These are phyloP conservation scores for Kregervanrija pseudodelftensis DNA, from an alignment of 805 yeast genomes.

Conservation along the genomic window DNA sequence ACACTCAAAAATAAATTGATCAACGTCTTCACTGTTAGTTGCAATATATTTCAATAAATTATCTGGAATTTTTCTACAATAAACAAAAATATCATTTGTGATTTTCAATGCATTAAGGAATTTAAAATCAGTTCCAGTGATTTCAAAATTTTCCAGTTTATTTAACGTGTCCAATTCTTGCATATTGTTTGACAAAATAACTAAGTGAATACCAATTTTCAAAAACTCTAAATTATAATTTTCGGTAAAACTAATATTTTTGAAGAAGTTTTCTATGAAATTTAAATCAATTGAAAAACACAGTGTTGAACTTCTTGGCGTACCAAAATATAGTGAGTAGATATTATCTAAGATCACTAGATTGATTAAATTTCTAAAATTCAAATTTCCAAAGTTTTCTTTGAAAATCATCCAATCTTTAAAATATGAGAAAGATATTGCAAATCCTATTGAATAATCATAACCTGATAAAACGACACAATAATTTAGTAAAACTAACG, in stretches of 20 bases:
- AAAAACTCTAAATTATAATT: conserved; percentile 14
- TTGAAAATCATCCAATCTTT: conserved; percentile 50
- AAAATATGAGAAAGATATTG: conserved; percentile 45
- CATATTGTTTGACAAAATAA: conserved; percentile 14
- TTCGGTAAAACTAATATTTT: conserved; percentile 6
- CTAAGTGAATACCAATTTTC: conserved; percentile 19
- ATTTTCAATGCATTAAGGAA: conserved; percentile 21
- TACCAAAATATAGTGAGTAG: conserved; percentile 46
- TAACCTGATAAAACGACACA: conserved; percentile 53
- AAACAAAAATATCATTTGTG: conserved; percentile 16
- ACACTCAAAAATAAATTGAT: conserved; percentile 22
- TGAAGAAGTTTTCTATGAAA: conserved; percentile 14
- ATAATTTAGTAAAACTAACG: conserved; percentile 44
- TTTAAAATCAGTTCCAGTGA: conserved; percentile 18
- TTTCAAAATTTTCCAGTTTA: conserved; percentile 7
- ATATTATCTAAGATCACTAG: conserved; percentile 44
- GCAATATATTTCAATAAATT: conserved; percentile 1
- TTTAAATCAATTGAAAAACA: conserved; percentile 13
- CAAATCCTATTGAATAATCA: conserved; percentile 49
- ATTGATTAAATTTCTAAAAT: conserved; percentile 35
- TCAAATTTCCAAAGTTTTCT: conserved; percentile 16
- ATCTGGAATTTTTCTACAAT: conserved; percentile 5
- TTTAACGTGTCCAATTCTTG: conserved; percentile 12
- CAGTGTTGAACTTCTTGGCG: conserved; percentile 21
- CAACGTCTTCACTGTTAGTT: conserved; percentile 12